Percentiles rank a stretch among this genome's conserved stretches.
Conservation (phyloP, 768 basidiomycete genomes). For the Russula earlei region DNA sequence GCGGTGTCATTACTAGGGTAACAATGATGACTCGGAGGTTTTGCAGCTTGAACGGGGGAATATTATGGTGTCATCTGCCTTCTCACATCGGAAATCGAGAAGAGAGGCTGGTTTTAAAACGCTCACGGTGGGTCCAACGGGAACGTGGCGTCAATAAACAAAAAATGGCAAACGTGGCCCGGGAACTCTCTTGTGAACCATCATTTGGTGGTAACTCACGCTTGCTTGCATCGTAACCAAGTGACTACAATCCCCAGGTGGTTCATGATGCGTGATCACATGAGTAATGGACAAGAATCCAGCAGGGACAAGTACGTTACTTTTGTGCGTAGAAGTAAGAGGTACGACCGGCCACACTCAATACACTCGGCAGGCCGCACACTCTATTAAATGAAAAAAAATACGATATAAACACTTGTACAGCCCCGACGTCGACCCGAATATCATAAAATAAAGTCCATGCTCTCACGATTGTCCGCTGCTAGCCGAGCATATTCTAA, state of each 20-base stretch:
- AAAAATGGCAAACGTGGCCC: too few species aligned
- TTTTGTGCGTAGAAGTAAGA: not conserved
- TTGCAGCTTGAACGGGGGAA: not conserved
- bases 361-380: not conserved
- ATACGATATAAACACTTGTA: not conserved
- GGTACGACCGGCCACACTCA: not conserved
- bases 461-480: slow-evolving; percentile 75
- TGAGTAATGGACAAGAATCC: too few species aligned
- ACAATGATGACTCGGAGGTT: too few species aligned
- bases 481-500: slow-evolving; percentile 83
- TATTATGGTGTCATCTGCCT: not conserved
- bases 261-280: too few species aligned
- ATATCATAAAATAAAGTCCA: slow-evolving; percentile 30
- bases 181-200: too few species aligned
- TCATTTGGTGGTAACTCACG: too few species aligned
- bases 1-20: not conserved
- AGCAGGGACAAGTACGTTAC: not conserved
- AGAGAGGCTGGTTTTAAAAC: not conserved
- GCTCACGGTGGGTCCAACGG: not conserved
- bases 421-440: not conserved
- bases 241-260: too few species aligned
- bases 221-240: too few species aligned
- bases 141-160: too few species aligned
- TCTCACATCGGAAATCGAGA: not conserved
- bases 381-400: not conserved